A percentile compares a stretch with the other conserved stretches of the same genome.
Evolutionary conservation across 768 basidiomycete species (phyloP).

Genomic region (Termitomyces sp.): DNA sequence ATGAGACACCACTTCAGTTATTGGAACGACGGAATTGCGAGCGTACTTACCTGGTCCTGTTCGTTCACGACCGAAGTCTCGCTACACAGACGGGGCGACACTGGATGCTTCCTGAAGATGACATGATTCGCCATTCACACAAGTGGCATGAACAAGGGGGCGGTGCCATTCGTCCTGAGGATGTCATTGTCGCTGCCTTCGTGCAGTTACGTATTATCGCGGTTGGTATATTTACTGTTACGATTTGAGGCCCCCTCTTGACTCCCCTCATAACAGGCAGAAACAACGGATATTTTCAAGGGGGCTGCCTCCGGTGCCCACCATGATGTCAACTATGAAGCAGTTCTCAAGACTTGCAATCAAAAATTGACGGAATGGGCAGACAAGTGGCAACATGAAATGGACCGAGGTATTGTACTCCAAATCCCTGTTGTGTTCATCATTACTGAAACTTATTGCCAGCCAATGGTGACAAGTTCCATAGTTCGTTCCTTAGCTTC

Average conservation of each 20-base stretch:
- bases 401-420: conserved; percentile 52
- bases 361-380: conserved; percentile 69
- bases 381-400: conserved; percentile 67
- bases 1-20: conserved; percentile 62
- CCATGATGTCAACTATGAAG: conserved; percentile 70
- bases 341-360: conserved; percentile 70
- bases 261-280: conserved; percentile 42
- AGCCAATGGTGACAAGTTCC: conserved; percentile 76
- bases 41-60: conserved; percentile 82
- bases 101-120: conserved; percentile 89
- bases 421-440: neutral
- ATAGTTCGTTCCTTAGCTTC: conserved; percentile 68
- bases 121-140: conserved; percentile 63
- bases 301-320: conserved; percentile 35
- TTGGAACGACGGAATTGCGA: conserved; percentile 82
- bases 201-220: conserved; percentile 76
- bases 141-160: conserved; percentile 70
- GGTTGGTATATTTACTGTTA: conserved; percentile 29
- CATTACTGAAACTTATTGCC: neutral
- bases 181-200: conserved; percentile 76
- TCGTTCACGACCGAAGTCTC: conserved; percentile 82
- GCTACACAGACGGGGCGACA: conserved; percentile 83
- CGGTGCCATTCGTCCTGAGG: conserved; percentile 61
- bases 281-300: conserved; percentile 65
- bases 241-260: neutral